Evolutionary conservation across 129 eudicot genomes (phyloP).

Genomic region (Scalesia atractyloides): DNA sequence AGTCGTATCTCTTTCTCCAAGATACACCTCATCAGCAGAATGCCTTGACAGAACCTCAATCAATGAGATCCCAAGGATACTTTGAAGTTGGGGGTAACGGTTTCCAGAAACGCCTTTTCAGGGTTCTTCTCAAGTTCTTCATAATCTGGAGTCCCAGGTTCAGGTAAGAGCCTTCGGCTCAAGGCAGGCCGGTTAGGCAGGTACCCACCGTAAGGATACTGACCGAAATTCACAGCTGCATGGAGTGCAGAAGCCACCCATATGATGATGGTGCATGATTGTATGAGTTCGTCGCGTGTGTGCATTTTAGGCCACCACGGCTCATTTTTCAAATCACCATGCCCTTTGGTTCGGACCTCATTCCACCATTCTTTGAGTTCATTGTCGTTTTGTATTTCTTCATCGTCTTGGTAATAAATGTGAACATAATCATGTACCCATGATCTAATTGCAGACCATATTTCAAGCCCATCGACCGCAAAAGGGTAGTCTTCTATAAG

Average conservation of each 20-base stretch:
- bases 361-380: slow-evolving; percentile 77
- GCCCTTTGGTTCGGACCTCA: slow-evolving; percentile 68
- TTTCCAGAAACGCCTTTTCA: slow-evolving; percentile 63
- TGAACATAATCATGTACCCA: slow-evolving; percentile 67
- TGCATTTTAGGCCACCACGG: slow-evolving; percentile 91
- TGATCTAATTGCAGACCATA: slow-evolving; percentile 73
- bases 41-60: slow-evolving; percentile 80
- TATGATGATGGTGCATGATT: slow-evolving; percentile 71
- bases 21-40: slow-evolving; percentile 67
- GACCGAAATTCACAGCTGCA: slow-evolving; percentile 89
- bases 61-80: slow-evolving; percentile 67
- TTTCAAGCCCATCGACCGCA: slow-evolving; percentile 80
- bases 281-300: slow-evolving; percentile 50
- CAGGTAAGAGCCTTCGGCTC: slow-evolving; percentile 71
- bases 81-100: slow-evolving; percentile 66
- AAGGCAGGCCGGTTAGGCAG: slow-evolving; percentile 69
- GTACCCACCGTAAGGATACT: slow-evolving; percentile 81
- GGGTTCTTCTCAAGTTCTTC: slow-evolving; percentile 53
- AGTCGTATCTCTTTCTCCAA: slow-evolving; percentile 59
- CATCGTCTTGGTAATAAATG: slow-evolving; percentile 56
- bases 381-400: slow-evolving; percentile 40
- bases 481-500: slow-evolving; percentile 76
- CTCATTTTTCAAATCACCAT: slow-evolving; percentile 74
- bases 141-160: slow-evolving; percentile 54
- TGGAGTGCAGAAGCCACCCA: slow-evolving; percentile 90